Conservation (phyloP, 306 rosid species). For the Rosa chinensis region DNA sequence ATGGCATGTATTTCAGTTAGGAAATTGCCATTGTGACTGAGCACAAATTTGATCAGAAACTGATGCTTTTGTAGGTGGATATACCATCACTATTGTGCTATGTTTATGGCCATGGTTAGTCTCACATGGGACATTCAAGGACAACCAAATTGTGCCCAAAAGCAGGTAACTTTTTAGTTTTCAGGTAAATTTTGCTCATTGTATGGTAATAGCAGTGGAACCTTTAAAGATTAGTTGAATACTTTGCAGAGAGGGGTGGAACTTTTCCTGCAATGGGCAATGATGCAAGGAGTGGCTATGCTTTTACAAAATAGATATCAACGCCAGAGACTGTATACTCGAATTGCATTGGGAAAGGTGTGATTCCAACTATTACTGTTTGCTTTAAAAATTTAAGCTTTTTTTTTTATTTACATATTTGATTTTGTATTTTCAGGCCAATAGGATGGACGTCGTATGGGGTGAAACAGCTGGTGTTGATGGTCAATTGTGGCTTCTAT, state of each 20-base stretch:
- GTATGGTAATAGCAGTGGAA: not conserved
- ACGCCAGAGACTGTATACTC: constrained; percentile 96
- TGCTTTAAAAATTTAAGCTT: not conserved
- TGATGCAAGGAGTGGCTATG: constrained; percentile 99
- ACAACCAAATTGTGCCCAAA: constrained; percentile 83
- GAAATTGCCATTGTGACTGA: not conserved
- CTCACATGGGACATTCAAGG: constrained; percentile 99
- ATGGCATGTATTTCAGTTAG: not conserved
- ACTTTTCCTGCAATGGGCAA: constrained; percentile 97
- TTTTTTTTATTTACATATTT: constrained; percentile 19
- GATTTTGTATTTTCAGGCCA: constrained; percentile 64
- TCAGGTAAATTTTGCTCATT: constrained; percentile 48
- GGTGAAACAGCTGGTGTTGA: constrained; percentile 97
- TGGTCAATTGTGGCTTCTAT: constrained; percentile 94
- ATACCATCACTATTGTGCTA: constrained; percentile 97
- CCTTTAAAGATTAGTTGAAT: constrained; percentile 15
- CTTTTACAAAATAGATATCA: constrained; percentile 98
- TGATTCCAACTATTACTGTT: constrained; percentile 17
- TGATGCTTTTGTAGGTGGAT: constrained; percentile 76
- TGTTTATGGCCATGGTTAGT: constrained; percentile 96
- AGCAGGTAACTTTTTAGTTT: constrained; percentile 58
- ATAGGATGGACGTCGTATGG: constrained; percentile 99
- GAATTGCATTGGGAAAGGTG: constrained; percentile 99
- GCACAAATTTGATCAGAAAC: not conserved
- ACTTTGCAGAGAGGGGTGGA: constrained; percentile 87